Evolutionary conservation across 176 grass and related monocot genomes (phyloP).

Genomic region (Rhipidocladum racemiflorum): DNA sequence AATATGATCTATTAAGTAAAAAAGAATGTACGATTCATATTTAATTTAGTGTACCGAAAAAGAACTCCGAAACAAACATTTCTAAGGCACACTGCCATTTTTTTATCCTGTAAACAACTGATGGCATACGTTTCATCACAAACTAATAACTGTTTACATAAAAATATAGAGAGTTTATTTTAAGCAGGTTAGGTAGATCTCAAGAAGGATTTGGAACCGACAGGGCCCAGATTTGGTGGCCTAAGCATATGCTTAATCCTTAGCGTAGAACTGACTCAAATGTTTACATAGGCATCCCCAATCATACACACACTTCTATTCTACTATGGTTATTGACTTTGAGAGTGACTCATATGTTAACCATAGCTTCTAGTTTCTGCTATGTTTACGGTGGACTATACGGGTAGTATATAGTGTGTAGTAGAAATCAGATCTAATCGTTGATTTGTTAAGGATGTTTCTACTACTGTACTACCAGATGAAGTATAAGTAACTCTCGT

Average conservation of each 20-base stretch:
- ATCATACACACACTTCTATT: neutral
- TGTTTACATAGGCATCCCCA: neutral
- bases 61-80: no score
- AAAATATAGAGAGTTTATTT: neutral
- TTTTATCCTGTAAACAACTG: neutral
- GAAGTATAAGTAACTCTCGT: no score
- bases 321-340: neutral
- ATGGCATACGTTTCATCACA: slow-evolving; percentile 1
- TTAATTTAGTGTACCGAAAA: no score
- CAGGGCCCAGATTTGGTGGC: slow-evolving; percentile 51
- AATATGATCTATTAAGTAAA: no score
- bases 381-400: no score
- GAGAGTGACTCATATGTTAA: neutral
- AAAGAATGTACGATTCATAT: no score
- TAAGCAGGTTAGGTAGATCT: slow-evolving; percentile 38
- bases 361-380: no score
- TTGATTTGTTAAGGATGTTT: no score
- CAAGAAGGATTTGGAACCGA: slow-evolving; percentile 33
- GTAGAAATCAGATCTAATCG: no score
- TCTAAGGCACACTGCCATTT: neutral
- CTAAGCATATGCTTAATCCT: neutral
- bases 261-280: slow-evolving; percentile 29
- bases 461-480: no score
- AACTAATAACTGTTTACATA: neutral
- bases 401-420: no score